Base-by-base conservation (phyloP, 2,329 filamentous ascomycete species). In the Capronia epimyces region DNA sequence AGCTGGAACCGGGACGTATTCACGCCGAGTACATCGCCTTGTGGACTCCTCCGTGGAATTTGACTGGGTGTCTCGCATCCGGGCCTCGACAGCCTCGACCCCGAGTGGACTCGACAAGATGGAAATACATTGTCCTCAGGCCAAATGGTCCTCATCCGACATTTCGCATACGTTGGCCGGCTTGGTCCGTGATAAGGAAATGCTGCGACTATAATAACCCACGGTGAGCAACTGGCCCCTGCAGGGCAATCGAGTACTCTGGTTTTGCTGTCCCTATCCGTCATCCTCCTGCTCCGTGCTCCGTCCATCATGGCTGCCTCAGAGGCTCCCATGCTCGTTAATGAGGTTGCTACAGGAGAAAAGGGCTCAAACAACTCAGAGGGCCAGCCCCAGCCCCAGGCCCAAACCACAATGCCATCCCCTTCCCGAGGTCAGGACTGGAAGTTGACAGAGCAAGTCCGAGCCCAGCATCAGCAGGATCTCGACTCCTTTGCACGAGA, bases 401-500 rank as follows among this genome's bases (percentile, higher is more conserved):
- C 8, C 13, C 13, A 34, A 10, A 34, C 31, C 31, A 21, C 15
- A 32, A 34, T 22, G 5, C 16, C 3, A 8, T 32, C 24, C 24
- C 3, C 43, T 39, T 15, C 27, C 15, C 27, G 36, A 15, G 24
- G 21, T 2, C 27, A 47, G 3, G 34, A 49, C 29, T 49, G 47
- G 47, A 22, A 22, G n/a, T 40, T 49, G 21, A 32, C 47, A 9
- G 39, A 44, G n/a, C 39, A 37, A 37, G 47, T 49, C 22, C 43
- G 21, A 37, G 18, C 40, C 18, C 27, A 43, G 9, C 31, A 49
- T 18, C 40, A 44, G 20, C 39, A 29, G 12, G 39, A 42, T 20
- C 13, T 42, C 18, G 39, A 22, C 2, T 9, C 34, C 9, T 34
- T 25, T n/a, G 15, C 15, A 52, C 75, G 73, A 22, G 64, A 68